These are phyloP conservation scores for Parasitella parasitica DNA, from an alignment of 371 early-diverging fungal genomes.

Conservation along the genomic window DNA sequence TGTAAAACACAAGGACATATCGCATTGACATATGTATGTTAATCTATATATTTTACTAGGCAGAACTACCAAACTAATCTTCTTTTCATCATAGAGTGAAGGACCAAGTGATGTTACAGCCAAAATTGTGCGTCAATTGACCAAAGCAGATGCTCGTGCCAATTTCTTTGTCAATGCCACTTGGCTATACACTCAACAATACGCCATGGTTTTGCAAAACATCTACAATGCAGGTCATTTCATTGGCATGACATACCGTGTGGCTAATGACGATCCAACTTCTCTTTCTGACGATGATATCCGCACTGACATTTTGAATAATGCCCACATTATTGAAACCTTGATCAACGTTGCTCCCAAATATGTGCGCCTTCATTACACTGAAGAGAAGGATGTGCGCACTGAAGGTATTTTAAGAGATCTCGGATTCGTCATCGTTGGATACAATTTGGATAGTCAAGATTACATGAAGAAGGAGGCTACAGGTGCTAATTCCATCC, in stretches of 20 bases:
- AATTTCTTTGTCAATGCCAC: conserved; percentile 64
- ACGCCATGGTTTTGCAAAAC: conserved; percentile 53
- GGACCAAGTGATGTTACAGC: conserved; percentile 65
- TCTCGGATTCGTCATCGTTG: conserved; percentile 52
- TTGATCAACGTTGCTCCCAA: conserved; percentile 54
- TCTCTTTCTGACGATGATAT: conserved; percentile 47
- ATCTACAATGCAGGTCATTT: conserved; percentile 61
- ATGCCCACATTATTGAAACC: conserved; percentile 43
- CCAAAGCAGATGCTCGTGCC: conserved; percentile 55
- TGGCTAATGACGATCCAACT: conserved; percentile 48
- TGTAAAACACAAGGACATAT: conserved; percentile 51
- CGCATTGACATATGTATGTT: conserved; percentile 44
- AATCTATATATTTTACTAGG: too few species aligned
- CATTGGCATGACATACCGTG: conserved; percentile 63
- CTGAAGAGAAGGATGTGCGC: conserved; percentile 41
- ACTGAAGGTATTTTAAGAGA: conserved; percentile 42
- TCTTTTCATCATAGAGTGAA: conserved; percentile 27
- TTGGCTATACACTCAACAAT: conserved; percentile 54
- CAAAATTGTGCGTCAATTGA: conserved; percentile 54
- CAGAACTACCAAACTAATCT: too few species aligned
- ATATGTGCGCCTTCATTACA: conserved; percentile 55
- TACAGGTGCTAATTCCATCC: conserved; percentile 39
- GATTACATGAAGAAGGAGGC: conserved; percentile 44
- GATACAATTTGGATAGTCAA: conserved; percentile 55
- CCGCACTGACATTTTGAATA: conserved; percentile 46